Evolutionary conservation across 345 rosid genomes (phyloP).

Genomic region (Arabidopsis suecica): DNA sequence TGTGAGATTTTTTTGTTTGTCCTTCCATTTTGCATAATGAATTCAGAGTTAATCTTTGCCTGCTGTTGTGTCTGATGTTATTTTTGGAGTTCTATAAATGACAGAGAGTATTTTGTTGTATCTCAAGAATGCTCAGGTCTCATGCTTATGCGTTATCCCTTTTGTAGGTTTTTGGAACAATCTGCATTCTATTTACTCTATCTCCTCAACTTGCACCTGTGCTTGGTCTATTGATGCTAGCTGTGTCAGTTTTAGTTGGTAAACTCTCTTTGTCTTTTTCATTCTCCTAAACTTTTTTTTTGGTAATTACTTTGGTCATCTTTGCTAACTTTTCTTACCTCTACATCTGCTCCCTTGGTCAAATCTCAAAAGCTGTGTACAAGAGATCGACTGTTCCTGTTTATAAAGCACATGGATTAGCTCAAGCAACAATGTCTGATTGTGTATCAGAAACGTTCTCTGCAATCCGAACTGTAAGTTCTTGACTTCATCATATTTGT

Average conservation of each 20-base stretch:
- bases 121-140: slow-evolving; percentile 12
- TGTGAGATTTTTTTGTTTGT: slow-evolving; percentile 59
- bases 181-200: slow-evolving; percentile 73
- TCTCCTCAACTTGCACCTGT: slow-evolving; percentile 95
- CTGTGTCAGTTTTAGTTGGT: slow-evolving; percentile 87
- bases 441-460: slow-evolving; percentile 92
- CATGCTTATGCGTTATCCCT: slow-evolving; percentile 28
- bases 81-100: slow-evolving; percentile 8
- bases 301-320: slow-evolving; percentile 24
- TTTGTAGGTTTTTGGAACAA: slow-evolving; percentile 78
- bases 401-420: slow-evolving; percentile 84
- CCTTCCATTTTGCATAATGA: slow-evolving; percentile 19
- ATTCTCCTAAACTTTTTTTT: background rate
- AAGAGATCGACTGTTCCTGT: slow-evolving; percentile 89
- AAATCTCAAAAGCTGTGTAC: slow-evolving; percentile 61
- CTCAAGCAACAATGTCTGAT: slow-evolving; percentile 93
- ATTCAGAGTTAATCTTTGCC: slow-evolving; percentile 7
- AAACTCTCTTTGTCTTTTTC: slow-evolving; percentile 33
- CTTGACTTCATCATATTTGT: slow-evolving; percentile 19
- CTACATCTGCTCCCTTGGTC: slow-evolving; percentile 32
- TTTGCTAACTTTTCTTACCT: slow-evolving; percentile 47
- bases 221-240: slow-evolving; percentile 73
- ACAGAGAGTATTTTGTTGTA: slow-evolving; percentile 9
- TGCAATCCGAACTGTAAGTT: slow-evolving; percentile 91
- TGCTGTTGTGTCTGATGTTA: slow-evolving; percentile 27